phyloP scores from a whole-genome alignment of 371 early-diverging fungal species.

The Chytridium lagenaria region DNA sequence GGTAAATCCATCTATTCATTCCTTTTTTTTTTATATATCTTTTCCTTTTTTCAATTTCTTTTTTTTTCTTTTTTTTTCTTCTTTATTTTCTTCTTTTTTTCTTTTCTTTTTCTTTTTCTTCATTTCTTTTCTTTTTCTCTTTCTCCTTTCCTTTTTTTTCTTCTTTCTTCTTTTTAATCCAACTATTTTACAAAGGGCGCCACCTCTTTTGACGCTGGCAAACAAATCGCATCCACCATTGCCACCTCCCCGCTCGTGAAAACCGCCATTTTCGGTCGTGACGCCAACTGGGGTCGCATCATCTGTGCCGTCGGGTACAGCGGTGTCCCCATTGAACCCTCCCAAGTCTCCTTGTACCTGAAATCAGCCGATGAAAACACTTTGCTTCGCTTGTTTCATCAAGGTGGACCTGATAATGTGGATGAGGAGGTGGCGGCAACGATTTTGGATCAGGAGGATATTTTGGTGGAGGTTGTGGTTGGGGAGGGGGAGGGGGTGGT shows the following conservation, averaged over 20 bases:
- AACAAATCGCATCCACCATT: constrained; percentile 83
- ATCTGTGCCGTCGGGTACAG: constrained; percentile 83
- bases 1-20: constrained; percentile 52
- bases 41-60: no score
- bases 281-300: constrained; percentile 97
- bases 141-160: no score
- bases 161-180: no score
- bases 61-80: no score
- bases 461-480: constrained; percentile 79
- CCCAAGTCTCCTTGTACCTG: constrained; percentile 77
- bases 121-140: no score
- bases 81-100: no score
- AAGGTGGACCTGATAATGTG: constrained; percentile 77
- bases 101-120: no score
- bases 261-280: constrained; percentile 93
- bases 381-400: constrained; percentile 72
- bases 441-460: constrained; percentile 84
- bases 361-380: constrained; percentile 65
- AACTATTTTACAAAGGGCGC: no score
- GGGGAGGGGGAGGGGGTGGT: constrained; percentile 77
- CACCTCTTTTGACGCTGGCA: constrained; percentile 74
- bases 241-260: constrained; percentile 92
- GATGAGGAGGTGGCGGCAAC: constrained; percentile 72
- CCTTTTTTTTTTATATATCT: no score
- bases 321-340: constrained; percentile 74